Base-by-base conservation (phyloP, 2,329 filamentous ascomycete genomes). In the Penicillium sp. region DNA sequence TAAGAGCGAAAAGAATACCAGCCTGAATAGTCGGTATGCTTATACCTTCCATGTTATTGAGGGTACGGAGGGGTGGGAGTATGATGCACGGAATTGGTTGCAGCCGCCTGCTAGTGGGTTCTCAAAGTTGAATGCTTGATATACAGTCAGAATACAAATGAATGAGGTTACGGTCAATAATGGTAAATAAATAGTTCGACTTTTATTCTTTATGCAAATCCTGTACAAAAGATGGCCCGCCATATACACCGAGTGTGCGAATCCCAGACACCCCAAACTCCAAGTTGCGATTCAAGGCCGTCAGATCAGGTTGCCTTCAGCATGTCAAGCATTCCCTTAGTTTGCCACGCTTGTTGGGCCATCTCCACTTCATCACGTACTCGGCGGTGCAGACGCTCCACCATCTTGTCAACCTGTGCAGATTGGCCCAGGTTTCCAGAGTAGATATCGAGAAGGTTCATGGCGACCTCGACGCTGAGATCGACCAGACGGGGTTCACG, bases 11-110 rank as follows among this genome's bases (percentile, higher is more conserved):
- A 90, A 84, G 81, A 99, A 99, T 73, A 83, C 85, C 55, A 96
- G 93, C 73, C 77, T 83, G 63, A 93, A 91, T 80, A 92, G 93
- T 23, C 83, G 93, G 64, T 96, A 94, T 72, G 96, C 97, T 53
- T 99, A 97, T 76, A 97, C 94, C 0, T 99, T 97, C 74, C 94
- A 99, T 79, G 85, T 96, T 57, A 97, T 97, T 69, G 94, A 97
- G 77, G 90, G 89, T 0, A 84, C 89, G 21, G 80, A 86, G 43
- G 80, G 75, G 13, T 77, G 75, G 74, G 66, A 78, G 54, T 99
- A 97, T 74, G 94, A 97, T 75, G 83, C 83, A 76, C 82, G 83
- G 76, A 99, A 99, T 76, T 97, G 94, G 94, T 76, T 99, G 73
- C 93, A 97, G 78, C 91, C 93, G 57, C 89, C 91, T 0, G 79